A percentile compares a stretch with the other conserved stretches of the same genome.
Evolutionary conservation across 2,329 filamentous ascomycete genomes (phyloP).

Genomic region (Lecanicillium sp.): DNA sequence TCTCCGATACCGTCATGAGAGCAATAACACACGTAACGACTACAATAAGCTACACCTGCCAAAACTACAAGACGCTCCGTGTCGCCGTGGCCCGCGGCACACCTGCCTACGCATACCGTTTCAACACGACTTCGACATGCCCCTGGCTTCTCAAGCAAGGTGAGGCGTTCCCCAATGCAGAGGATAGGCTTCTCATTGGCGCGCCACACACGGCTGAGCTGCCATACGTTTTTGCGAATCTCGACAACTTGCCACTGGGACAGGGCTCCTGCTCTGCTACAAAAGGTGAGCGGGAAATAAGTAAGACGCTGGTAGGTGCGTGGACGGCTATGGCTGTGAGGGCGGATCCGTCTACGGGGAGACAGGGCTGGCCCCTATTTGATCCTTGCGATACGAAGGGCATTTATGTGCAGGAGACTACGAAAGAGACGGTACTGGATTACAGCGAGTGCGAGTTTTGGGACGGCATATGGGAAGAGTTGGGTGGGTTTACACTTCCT

Average conservation of each 20-base stretch:
- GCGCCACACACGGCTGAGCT: constrained; percentile 12
- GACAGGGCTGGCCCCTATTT: constrained; percentile 9
- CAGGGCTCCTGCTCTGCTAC: constrained; percentile 11
- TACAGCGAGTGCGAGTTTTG: no score
- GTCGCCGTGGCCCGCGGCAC: constrained; percentile 6
- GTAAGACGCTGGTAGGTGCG: constrained; percentile 7
- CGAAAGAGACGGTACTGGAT: no score
- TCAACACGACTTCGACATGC: constrained; percentile 11
- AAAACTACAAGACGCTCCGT: constrained; percentile 8
- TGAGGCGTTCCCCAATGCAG: constrained; percentile 4
- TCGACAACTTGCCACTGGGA: constrained; percentile 12
- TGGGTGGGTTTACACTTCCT: no score
- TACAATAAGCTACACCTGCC: not conserved
- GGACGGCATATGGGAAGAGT: no score
- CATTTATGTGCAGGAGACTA: not conserved
- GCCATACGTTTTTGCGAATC: constrained; percentile 12
- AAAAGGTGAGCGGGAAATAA: constrained; percentile 8
- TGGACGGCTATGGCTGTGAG: constrained; percentile 13
- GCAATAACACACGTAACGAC: not conserved
- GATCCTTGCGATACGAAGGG: not conserved
- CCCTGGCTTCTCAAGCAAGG: constrained; percentile 11
- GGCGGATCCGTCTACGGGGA: constrained; percentile 7
- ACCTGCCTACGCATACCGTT: constrained; percentile 11
- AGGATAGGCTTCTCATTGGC: constrained; percentile 5
- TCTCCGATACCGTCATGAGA: not conserved